phyloP scores from a whole-genome alignment of 768 basidiomycete genomes.

The Chlorophyllum brunneum region DNA sequence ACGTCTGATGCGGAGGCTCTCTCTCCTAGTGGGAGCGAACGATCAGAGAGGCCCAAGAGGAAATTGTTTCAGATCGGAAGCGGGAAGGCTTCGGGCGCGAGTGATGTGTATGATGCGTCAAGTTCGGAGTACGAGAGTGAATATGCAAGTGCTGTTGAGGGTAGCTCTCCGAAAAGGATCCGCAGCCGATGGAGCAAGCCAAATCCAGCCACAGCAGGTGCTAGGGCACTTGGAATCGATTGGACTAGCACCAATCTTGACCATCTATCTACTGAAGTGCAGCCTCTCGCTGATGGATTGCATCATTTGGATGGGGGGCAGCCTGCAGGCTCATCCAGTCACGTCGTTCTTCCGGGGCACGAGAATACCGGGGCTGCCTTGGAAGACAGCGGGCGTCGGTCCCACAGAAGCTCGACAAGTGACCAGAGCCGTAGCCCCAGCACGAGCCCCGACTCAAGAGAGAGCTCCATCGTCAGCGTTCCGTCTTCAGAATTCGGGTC shows the following conservation, averaged over 20 bases:
- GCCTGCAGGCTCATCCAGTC: not conserved
- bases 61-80: conserved; percentile 5
- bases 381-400: no score
- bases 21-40: not conserved
- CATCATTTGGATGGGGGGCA: not conserved
- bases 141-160: conserved; percentile 2
- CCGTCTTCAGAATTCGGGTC: conserved; percentile 9
- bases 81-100: not conserved
- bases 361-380: not conserved
- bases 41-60: not conserved
- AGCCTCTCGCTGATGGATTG: not conserved
- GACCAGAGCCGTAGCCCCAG: not conserved
- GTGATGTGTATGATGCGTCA: conserved; percentile 7
- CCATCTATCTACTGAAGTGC: not conserved
- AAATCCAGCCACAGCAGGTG: not conserved
- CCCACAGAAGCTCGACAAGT: no score
- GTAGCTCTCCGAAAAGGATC: conserved; percentile 7
- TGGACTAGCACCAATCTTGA: not conserved
- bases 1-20: not conserved
- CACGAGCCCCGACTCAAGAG: conserved; percentile 9
- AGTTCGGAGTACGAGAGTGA: conserved; percentile 10
- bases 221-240: not conserved
- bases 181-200: not conserved
- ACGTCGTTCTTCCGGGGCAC: not conserved
- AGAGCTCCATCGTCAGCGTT: conserved; percentile 1